These are phyloP conservation scores for Tripidium arundinaceum DNA, from an alignment of 202 grass and related monocot genomes.

Conservation along the genomic window DNA sequence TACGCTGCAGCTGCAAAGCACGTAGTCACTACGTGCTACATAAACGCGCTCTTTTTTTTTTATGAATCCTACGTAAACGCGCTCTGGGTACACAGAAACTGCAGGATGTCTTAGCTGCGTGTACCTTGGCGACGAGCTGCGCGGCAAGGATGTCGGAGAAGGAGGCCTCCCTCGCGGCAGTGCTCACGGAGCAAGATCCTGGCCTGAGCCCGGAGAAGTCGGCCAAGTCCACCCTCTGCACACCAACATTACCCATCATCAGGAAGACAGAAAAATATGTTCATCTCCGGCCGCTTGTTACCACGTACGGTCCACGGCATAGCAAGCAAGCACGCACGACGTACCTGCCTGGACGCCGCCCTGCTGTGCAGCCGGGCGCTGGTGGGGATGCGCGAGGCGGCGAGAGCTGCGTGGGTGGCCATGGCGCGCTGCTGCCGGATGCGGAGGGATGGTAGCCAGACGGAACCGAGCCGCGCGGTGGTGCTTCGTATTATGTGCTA, in stretches of 20 bases:
- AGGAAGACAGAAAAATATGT: background rate
- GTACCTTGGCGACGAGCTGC: slow-evolving; percentile 57
- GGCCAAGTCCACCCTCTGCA: slow-evolving; percentile 53
- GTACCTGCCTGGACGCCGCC: slow-evolving; percentile 41
- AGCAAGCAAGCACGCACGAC: background rate
- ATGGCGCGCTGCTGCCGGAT: slow-evolving; percentile 34
- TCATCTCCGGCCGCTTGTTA: background rate
- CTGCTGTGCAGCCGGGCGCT: slow-evolving; percentile 43
- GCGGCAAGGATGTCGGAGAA: slow-evolving; percentile 54
- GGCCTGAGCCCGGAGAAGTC: slow-evolving; percentile 66
- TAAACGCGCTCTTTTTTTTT: too few species aligned
- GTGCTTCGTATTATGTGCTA: slow-evolving; percentile 18
- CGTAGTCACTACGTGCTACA: too few species aligned
- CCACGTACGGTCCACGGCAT: background rate
- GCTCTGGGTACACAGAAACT: background rate
- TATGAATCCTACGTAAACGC: too few species aligned
- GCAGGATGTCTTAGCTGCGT: background rate
- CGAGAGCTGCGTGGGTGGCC: slow-evolving; percentile 74
- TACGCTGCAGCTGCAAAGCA: background rate
- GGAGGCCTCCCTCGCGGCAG: slow-evolving; percentile 46
- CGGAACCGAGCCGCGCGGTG: background rate
- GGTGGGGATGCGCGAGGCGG: slow-evolving; percentile 59
- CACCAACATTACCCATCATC: background rate
- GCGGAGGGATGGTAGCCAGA: slow-evolving; percentile 11
- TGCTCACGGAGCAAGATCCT: slow-evolving; percentile 40